phyloP scores from a whole-genome alignment of 495 filamentous ascomycete genomes.

The Filosporella fistucella region DNA sequence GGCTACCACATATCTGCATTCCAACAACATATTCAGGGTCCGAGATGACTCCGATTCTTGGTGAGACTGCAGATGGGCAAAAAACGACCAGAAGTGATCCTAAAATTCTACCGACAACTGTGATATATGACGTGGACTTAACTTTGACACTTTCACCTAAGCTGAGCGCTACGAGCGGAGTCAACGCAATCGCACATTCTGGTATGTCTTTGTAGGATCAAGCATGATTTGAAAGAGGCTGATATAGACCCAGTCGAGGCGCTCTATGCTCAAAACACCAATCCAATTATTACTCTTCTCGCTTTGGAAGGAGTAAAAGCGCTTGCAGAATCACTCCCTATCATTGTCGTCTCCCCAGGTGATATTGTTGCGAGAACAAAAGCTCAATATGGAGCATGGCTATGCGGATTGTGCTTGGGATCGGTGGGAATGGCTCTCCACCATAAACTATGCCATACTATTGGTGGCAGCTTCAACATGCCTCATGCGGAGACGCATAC shows the following conservation, averaged over 20 bases:
- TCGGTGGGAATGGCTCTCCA: conserved; percentile 67
- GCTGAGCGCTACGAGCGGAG: conserved; percentile 59
- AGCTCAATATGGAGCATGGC: conserved; percentile 64
- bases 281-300: conserved; percentile 54
- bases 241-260: conserved; percentile 50
- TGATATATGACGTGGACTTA: conserved; percentile 67
- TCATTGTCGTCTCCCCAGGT: conserved; percentile 45
- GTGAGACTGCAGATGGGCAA: conserved; percentile 58
- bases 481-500: conserved; percentile 70
- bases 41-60: conserved; percentile 66
- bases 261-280: conserved; percentile 59
- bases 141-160: conserved; percentile 58
- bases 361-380: conserved; percentile 46
- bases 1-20: conserved; percentile 60
- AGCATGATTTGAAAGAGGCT: neutral
- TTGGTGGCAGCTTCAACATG: conserved; percentile 65
- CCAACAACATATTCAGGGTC: conserved; percentile 68
- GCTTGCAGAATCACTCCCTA: conserved; percentile 51
- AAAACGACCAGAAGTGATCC: conserved; percentile 64
- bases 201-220: conserved; percentile 28
- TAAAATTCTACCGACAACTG: conserved; percentile 59
- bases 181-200: conserved; percentile 68
- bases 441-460: conserved; percentile 67
- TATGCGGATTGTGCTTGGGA: conserved; percentile 59
- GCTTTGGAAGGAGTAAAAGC: conserved; percentile 52